Evolutionary conservation across 768 basidiomycete species (phyloP).

Genomic region (Agaricus blazei): DNA sequence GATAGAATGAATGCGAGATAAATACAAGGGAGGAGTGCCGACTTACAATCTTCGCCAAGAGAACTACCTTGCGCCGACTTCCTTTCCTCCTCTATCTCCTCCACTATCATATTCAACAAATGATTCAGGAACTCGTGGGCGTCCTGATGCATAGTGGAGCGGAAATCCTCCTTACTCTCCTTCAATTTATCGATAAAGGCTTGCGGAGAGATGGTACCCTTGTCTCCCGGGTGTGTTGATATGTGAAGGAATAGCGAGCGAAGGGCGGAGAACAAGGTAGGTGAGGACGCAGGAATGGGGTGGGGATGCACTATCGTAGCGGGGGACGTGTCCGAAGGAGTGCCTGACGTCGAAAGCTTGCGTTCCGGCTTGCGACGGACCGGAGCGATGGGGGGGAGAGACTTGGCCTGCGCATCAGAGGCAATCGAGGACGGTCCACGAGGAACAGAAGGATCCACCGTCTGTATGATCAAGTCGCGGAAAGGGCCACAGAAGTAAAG

Average conservation of each 20-base stretch:
- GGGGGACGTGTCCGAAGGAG: slow-evolving; percentile 20
- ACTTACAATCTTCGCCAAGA: slow-evolving; percentile 65
- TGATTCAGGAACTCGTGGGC: slow-evolving; percentile 98
- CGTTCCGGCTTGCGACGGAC: slow-evolving; percentile 57
- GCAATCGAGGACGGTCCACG: slow-evolving; percentile 23
- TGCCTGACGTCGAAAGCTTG: slow-evolving; percentile 29
- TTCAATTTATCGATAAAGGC: slow-evolving; percentile 93
- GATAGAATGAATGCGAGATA: slow-evolving; percentile 7
- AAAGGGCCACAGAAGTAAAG: slow-evolving; percentile 95
- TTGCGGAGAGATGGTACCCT: slow-evolving; percentile 84
- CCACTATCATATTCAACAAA: slow-evolving; percentile 87
- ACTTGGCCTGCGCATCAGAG: slow-evolving; percentile 14
- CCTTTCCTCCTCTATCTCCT: slow-evolving; percentile 80
- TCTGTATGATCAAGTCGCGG: slow-evolving; percentile 81
- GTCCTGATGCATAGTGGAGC: slow-evolving; percentile 93
- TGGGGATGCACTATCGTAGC: slow-evolving; percentile 26
- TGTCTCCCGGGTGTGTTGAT: slow-evolving; percentile 68
- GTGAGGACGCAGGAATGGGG: slow-evolving; percentile 53
- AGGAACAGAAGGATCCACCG: slow-evolving; percentile 45
- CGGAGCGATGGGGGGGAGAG: slow-evolving; percentile 27
- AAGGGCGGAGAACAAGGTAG: slow-evolving; percentile 86
- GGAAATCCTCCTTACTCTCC: slow-evolving; percentile 87
- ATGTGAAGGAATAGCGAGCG: slow-evolving; percentile 88
- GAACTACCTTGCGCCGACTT: slow-evolving; percentile 33
- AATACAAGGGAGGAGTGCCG: slow-evolving; percentile 6